Base-by-base conservation (phyloP, 345 rosid species). In the Populus alba region DNA sequence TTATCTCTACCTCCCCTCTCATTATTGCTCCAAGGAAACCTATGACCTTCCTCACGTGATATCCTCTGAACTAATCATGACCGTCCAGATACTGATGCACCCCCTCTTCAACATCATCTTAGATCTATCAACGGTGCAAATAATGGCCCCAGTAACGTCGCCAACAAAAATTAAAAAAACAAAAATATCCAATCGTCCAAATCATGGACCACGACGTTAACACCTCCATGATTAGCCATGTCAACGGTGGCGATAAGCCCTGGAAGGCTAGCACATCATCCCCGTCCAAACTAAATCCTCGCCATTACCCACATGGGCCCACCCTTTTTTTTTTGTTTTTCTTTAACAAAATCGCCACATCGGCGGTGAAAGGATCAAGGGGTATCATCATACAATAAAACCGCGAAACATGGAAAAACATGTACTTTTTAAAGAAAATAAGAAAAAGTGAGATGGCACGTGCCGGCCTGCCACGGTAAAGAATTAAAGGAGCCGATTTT, bases 401-500 rank as follows among this genome's bases (percentile, higher is more conserved):
- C 57, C 15, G 39, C 4, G 55, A 23, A 17, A 6, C 75, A 59
- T 10, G 12, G 31, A 17, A 75, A 31, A 7, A 70, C 8, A 29
- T 7, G 65, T 55, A 7, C 8, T 5, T 25, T 41, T 31, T 2
- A 65, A 29, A 65, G 17, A 65, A 15, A 29, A 65, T 13, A 5
- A 9, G n/a, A 37, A 15, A 65, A 73, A 77, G 67, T 73, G 75
- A 59, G 47, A 66, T 69, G 85, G 90, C 94, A 91, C 92, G 91
- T 88, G 97, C 91, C 88, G 85, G 79, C 83, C 88, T 84, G 86
- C 83, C 83, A 83, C 86, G 70, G 83, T 67, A 83, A 90, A 87
- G 81, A 70, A 5, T 77, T 81, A 85, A 74, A 69, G 78, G 59
- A 38, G 53, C 81, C 80, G 84, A 79, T 83, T 82, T 83, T 70